phyloP scores from a whole-genome alignment of 2,329 filamentous ascomycete genomes.

The Botrytis galanthina region DNA sequence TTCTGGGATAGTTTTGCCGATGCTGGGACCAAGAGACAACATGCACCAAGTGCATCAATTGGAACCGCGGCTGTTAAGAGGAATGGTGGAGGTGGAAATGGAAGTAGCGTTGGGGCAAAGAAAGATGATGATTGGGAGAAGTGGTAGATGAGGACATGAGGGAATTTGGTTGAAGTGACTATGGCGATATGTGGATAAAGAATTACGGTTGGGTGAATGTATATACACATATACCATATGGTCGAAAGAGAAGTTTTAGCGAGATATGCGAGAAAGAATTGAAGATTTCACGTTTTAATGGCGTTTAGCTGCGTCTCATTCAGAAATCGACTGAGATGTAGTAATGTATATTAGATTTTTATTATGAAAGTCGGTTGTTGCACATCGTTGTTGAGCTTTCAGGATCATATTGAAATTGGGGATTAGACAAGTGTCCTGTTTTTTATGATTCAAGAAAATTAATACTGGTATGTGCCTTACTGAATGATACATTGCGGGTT shows the following conservation, averaged over 20 bases:
- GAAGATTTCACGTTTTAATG: not conserved
- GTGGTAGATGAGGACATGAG: slow-evolving; percentile 28
- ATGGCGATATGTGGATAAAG: not conserved
- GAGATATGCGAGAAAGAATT: not conserved
- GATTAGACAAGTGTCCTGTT: not conserved
- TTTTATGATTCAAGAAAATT: not conserved
- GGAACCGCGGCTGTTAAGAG: slow-evolving; percentile 38
- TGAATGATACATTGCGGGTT: not conserved
- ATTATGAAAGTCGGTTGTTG: not conserved
- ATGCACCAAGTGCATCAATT: slow-evolving; percentile 28
- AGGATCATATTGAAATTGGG: not conserved
- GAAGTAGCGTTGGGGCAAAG: slow-evolving; percentile 36
- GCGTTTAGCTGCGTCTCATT: not conserved
- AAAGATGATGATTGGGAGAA: slow-evolving; percentile 63
- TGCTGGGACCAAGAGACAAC: slow-evolving; percentile 26
- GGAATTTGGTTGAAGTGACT: not conserved
- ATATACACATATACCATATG: slow-evolving; percentile 1
- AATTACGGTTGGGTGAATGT: not conserved
- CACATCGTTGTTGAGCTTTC: not conserved
- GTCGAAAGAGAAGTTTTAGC: not conserved
- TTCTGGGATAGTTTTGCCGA: slow-evolving; percentile 93
- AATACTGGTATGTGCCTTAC: not conserved
- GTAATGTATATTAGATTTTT: not conserved
- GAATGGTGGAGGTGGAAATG: slow-evolving; percentile 24
- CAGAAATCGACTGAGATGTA: not conserved